These are phyloP conservation scores for Sequoia sempervirens DNA, from an alignment of 75 land plant species.

Conservation along the genomic window DNA sequence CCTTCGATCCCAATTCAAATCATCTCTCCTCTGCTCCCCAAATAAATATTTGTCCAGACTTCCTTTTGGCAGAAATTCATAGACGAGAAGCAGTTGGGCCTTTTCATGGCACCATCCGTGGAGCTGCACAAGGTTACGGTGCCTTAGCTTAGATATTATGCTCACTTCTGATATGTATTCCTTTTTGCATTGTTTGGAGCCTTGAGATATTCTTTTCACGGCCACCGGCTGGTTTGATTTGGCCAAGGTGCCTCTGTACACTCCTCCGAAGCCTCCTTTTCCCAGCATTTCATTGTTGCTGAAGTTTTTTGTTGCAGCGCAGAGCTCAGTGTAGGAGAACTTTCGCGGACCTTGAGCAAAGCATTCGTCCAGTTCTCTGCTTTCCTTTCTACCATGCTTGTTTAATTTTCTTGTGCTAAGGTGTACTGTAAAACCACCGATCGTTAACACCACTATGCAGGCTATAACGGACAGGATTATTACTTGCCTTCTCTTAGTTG, in stretches of 20 bases:
- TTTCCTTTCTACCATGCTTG: too few species aligned
- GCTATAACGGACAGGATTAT: too few species aligned
- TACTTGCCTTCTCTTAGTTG: too few species aligned
- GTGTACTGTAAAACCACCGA: too few species aligned
- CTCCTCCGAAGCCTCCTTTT: conserved; percentile 26
- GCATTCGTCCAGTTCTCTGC: too few species aligned
- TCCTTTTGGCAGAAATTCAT: conserved; percentile 32
- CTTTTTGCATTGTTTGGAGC: conserved; percentile 22
- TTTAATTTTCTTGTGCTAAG: too few species aligned
- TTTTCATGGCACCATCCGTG: conserved; percentile 40
- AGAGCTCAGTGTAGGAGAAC: conserved; percentile 13
- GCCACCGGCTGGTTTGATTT: neutral
- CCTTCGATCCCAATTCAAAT: conserved; percentile 24
- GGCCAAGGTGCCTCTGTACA: conserved; percentile 18
- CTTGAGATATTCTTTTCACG: conserved; percentile 14
- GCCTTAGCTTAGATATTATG: conserved; percentile 38
- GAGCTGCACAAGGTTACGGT: conserved; percentile 36
- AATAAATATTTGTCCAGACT: conserved; percentile 36
- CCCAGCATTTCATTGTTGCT: conserved; percentile 8
- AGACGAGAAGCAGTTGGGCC: conserved; percentile 19
- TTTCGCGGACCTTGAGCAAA: neutral
- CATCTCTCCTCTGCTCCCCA: neutral
- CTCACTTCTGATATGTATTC: conserved; percentile 36
- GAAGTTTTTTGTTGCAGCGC: conserved; percentile 21
- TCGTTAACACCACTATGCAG: too few species aligned